Base-by-base conservation (phyloP, 441 rosid species). In the Mallotus repandus region DNA sequence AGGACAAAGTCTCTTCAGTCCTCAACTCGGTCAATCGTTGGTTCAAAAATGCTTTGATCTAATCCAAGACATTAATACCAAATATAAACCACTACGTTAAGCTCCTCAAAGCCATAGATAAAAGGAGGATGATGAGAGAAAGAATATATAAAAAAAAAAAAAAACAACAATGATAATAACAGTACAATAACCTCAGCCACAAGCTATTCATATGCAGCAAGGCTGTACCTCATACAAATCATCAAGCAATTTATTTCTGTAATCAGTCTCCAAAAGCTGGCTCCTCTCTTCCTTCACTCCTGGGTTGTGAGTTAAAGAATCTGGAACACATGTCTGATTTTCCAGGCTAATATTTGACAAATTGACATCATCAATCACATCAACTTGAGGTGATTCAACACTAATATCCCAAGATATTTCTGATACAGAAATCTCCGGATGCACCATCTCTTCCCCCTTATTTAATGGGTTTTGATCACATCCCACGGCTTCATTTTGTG, bases 321-420 rank as follows among this genome's bases (percentile, higher is more conserved):
- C 87, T 46, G 74, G 69, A 81, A 66, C 73, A 62, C n/a, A 65
- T 74, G 77, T 81, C 81, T 79, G 89, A 79, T 76, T 73, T 71
- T 77, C 86, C 73, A 77, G 49, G 79, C 83, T 73, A 66, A 81
- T 71, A 65, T 79, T 81, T 66, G 81, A 74, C 76, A 73, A 66
- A 71, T 72, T 76, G 66, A 77, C 81, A 78, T 89, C 89, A 70
- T 85, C 87, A 56, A 84, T 83, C 69, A 84, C 83, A 71, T 89
- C 93, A 68, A 89, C 87, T 82, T 84, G 90, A 82, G 98, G 97
- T 58, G 96, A 85, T 76, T 96, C 97, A 72, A 90, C 99, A 57
- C 89, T 91, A 69, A 96, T 80, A 84, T 91, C 97, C 97, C 99
- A 96, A 71, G 91, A 88, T 77, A 89, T 86, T 75, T 90, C 97